A percentile compares a stretch with the other conserved stretches of the same genome.
Evolutionary conservation across 2,329 filamentous ascomycete species (phyloP).

Genomic region (Trichoderma citrinoviride): DNA sequence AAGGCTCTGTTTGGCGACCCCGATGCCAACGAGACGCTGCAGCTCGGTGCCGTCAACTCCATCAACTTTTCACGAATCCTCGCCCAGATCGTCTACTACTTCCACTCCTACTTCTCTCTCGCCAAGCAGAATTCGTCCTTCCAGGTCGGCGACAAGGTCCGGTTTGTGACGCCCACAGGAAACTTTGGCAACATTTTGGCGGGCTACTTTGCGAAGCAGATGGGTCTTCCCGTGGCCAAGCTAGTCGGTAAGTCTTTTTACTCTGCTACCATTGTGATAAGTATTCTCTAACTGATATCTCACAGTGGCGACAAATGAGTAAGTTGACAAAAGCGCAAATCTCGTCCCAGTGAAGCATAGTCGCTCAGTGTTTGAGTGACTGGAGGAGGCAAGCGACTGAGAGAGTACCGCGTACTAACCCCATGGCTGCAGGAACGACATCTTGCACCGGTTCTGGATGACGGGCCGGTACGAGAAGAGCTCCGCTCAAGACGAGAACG

Average conservation of each 20-base stretch:
- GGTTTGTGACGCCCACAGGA: conserved; percentile 88
- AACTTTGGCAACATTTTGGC: conserved; percentile 97
- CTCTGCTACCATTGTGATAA: rapidly evolving
- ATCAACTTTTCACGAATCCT: conserved; percentile 97
- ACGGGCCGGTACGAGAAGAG: conserved; percentile 88
- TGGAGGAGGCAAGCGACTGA: background rate
- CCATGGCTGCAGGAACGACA: conserved; percentile 64
- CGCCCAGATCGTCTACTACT: conserved; percentile 96
- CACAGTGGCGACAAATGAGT: conserved; percentile 65
- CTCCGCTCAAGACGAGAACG: conserved; percentile 13
- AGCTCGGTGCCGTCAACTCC: conserved; percentile 90
- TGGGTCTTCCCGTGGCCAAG: conserved; percentile 86
- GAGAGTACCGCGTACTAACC: background rate
- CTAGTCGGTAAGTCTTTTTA: conserved; percentile 67
- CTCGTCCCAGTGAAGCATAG: no score
- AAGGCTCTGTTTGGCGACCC: conserved; percentile 89
- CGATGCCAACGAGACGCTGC: conserved; percentile 76
- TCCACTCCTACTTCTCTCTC: conserved; percentile 87
- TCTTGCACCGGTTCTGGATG: conserved; percentile 92
- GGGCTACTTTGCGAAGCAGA: conserved; percentile 86
- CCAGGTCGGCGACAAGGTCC: conserved; percentile 65
- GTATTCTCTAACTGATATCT: background rate
- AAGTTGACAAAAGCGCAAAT: background rate
- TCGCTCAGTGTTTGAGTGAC: background rate
- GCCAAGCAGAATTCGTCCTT: conserved; percentile 58